phyloP scores from a whole-genome alignment of 169 alveolate species.

The Theileria annulata region DNA sequence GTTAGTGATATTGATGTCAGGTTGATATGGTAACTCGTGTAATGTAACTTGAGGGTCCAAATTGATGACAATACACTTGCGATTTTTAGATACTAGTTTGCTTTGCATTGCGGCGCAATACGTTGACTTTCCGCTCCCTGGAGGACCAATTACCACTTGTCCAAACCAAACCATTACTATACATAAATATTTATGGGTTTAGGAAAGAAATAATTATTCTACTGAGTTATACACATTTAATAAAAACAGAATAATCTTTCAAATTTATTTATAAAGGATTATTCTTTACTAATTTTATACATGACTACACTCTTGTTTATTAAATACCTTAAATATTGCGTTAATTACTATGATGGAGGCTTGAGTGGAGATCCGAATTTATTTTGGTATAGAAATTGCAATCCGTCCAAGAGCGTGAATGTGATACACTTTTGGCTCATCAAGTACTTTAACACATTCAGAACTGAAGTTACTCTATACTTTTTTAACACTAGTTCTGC shows the following conservation, averaged over 20 bases:
- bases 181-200: no score
- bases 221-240: not conserved
- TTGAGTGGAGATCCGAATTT: constrained; percentile 36
- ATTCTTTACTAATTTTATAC: not conserved
- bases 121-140: constrained; percentile 94
- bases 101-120: constrained; percentile 89
- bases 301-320: not conserved
- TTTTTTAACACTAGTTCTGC: constrained; percentile 1
- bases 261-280: not conserved
- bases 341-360: not conserved
- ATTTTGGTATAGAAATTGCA: constrained; percentile 50
- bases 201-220: no score
- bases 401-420: constrained; percentile 50
- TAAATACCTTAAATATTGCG: not conserved
- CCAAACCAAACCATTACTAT: constrained; percentile 83
- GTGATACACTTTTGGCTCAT: constrained; percentile 31
- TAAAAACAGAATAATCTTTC: not conserved
- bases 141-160: constrained; percentile 91
- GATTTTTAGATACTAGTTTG: constrained; percentile 75
- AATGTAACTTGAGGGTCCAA: constrained; percentile 88
- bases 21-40: constrained; percentile 84
- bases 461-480: constrained; percentile 26
- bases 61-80: constrained; percentile 82
- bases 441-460: constrained; percentile 31
- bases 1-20: constrained; percentile 88